A percentile compares a stretch with the other conserved stretches of the same genome.
These are phyloP conservation scores for Tulasnella sp. DNA, from an alignment of 768 basidiomycete genomes.

Conservation along the genomic window DNA sequence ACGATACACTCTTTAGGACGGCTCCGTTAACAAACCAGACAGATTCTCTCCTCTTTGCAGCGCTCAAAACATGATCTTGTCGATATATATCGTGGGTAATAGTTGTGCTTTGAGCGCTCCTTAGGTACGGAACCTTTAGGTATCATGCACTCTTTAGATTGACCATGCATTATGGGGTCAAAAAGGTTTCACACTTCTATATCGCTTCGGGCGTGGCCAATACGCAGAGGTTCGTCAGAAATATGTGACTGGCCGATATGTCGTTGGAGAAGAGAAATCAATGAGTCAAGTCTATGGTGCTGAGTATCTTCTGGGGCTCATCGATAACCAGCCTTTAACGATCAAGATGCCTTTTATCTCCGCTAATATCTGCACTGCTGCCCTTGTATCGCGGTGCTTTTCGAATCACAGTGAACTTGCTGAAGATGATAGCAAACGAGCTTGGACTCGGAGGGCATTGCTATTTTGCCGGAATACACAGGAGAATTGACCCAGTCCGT, in stretches of 20 bases:
- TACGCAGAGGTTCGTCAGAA: constrained; percentile 68
- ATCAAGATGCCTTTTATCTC: background rate
- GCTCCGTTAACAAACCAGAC: constrained; percentile 68
- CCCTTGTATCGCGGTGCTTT: constrained; percentile 14
- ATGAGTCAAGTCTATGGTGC: constrained; percentile 91
- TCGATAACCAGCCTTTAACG: constrained; percentile 57
- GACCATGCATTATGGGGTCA: constrained; percentile 19
- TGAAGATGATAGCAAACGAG: constrained; percentile 78
- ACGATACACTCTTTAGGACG: constrained; percentile 52
- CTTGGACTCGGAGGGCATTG: constrained; percentile 87
- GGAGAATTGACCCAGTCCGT: constrained; percentile 75
- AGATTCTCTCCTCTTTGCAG: constrained; percentile 38
- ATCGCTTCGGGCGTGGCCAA: constrained; percentile 90
- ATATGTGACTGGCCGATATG: constrained; percentile 64
- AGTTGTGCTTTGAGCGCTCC: constrained; percentile 87
- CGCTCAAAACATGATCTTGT: constrained; percentile 56
- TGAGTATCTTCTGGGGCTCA: constrained; percentile 83
- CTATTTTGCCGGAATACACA: constrained; percentile 76
- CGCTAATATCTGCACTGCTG: background rate
- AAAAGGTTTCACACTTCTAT: constrained; percentile 67
- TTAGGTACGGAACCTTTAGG: constrained; percentile 31
- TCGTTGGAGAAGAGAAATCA: constrained; percentile 63
- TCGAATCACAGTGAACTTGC: constrained; percentile 70
- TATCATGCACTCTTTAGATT: background rate
- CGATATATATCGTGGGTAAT: constrained; percentile 75